phyloP scores from a whole-genome alignment of 495 filamentous ascomycete species.

The Xylaria acuta region DNA sequence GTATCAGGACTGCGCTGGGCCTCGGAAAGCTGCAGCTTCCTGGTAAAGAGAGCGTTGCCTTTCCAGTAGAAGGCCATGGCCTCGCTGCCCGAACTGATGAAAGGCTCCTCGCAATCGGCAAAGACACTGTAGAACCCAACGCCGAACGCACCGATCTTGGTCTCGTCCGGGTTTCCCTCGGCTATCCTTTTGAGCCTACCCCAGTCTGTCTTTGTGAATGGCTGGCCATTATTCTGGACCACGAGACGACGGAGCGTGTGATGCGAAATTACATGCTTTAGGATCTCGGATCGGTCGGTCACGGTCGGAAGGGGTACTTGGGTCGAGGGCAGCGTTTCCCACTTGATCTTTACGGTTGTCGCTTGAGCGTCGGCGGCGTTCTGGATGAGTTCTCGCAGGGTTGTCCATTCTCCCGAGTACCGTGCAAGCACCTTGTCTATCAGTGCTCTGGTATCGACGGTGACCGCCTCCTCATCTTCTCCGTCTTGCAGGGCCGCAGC shows the following conservation, averaged over 20 bases:
- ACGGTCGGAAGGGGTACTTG: conserved; percentile 73
- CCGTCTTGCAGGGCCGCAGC: conserved; percentile 85
- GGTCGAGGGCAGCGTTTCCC: conserved; percentile 84
- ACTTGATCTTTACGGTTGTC: conserved; percentile 85
- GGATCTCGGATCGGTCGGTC: conserved; percentile 67
- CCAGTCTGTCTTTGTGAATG: conserved; percentile 91
- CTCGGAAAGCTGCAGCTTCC: conserved; percentile 71
- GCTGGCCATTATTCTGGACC: conserved; percentile 87
- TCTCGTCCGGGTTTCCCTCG: conserved; percentile 97
- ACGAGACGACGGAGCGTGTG: conserved; percentile 83
- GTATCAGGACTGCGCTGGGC: conserved; percentile 71
- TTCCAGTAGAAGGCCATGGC: conserved; percentile 99
- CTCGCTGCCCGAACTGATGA: conserved; percentile 86
- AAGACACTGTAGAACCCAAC: conserved; percentile 99
- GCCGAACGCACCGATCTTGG: conserved; percentile 97
- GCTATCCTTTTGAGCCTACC: conserved; percentile 92
- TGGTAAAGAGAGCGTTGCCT: conserved; percentile 89
- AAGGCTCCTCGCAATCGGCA: conserved; percentile 96
- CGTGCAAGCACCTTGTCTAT: conserved; percentile 97
- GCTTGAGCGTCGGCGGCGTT: conserved; percentile 97
- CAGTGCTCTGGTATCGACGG: conserved; percentile 93
- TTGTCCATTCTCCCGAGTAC: conserved; percentile 92
- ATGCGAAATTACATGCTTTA: conserved; percentile 83
- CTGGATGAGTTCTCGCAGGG: conserved; percentile 91
- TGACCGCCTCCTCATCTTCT: conserved; percentile 95